Percentiles rank a stretch among this genome's conserved stretches.
Conservation (phyloP, 805 yeast genomes). For the Pichia ethanolica region DNA sequence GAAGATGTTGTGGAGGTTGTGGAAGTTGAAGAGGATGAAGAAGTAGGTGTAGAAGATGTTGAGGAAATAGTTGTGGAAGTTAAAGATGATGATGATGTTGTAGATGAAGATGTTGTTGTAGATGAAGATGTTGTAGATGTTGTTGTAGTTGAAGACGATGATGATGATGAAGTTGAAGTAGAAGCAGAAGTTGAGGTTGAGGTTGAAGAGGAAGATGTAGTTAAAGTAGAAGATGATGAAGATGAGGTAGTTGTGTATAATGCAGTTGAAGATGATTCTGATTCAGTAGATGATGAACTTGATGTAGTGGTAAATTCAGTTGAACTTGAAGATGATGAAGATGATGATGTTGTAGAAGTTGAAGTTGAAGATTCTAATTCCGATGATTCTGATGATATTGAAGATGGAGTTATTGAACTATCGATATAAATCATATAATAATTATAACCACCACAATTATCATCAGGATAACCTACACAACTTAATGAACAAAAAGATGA, state of each 20-base stretch:
- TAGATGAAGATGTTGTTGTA: conserved; percentile 8
- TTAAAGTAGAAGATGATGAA: conserved; percentile 11
- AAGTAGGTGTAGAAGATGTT: conserved; percentile 3
- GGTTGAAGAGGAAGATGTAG: not conserved
- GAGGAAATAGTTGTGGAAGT: conserved; percentile 7
- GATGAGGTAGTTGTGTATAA: conserved; percentile 2
- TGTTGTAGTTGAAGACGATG: conserved; percentile 9
- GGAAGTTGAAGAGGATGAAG: conserved; percentile 8
- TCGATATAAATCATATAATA: conserved; percentile 43
- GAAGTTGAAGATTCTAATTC: conserved; percentile 12
- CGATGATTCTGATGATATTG: not conserved
- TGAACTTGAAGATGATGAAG: conserved; percentile 4
- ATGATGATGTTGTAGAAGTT: conserved; percentile 12
- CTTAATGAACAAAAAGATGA: conserved; percentile 34
- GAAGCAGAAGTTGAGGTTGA: conserved; percentile 13
- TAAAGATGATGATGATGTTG: conserved; percentile 11
- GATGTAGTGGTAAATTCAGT: conserved; percentile 11
- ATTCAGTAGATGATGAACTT: conserved; percentile 8
- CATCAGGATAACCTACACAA: conserved; percentile 58
- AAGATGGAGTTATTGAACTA: conserved; percentile 5
- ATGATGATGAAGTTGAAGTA: conserved; percentile 8
- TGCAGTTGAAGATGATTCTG: conserved; percentile 8
- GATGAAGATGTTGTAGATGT: conserved; percentile 12
- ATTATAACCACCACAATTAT: conserved; percentile 52
- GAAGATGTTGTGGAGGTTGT: conserved; percentile 9